Base-by-base conservation (phyloP, 1,139 yeast genomes). In the Blastobotrys proliferans region DNA sequence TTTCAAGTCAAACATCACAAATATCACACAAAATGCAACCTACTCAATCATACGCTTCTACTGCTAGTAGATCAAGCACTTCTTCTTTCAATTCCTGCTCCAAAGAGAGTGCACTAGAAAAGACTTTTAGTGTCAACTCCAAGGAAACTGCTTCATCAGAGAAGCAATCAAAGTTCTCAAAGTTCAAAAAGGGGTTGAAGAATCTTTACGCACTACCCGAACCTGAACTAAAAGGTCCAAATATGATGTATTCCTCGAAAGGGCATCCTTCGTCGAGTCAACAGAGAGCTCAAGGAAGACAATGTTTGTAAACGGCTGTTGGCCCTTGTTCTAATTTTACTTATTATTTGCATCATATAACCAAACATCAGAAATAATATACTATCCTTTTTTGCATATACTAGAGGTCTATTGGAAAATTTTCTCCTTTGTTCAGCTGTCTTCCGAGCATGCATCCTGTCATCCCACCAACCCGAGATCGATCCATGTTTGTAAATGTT, bases 201-300 rank as follows among this genome's bases (percentile, higher is more conserved):
- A 33, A 33, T 16, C 11, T 33, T 17, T 33, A 21, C 28, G 17
- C 34, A 3, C 18, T 37, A 11, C 40, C 40, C 6, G 40, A 37
- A 16, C 27, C 40, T 13, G 28, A 37, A 29, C 26, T 37, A n/a
- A n/a, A 13, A 5, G 38, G 29, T 16, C 38, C 38, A 35, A 35
- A 35, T 19, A 22, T n/a, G n/a, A 35, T 35, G 38, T 35, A 34
- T 16, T 32, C 31, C 8, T 14, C 8, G 26, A 24, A 24, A 24
- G 10, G 10, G 8, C 8, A 8, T 11, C 8, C 11, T 11, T 9
- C 26, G 11, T 8, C 10, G 8, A 8, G 10, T 24, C 26, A 24
- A 24, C 26, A 24, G 26, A 24, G 26, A 24, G n/a, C n/a, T n/a
- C n/a, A n/a, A n/a, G n/a, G n/a, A n/a, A n/a, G n/a, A n/a, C n/a